These are phyloP conservation scores for Cardamine occulta DNA, from an alignment of 345 rosid genomes.

Conservation along the genomic window DNA sequence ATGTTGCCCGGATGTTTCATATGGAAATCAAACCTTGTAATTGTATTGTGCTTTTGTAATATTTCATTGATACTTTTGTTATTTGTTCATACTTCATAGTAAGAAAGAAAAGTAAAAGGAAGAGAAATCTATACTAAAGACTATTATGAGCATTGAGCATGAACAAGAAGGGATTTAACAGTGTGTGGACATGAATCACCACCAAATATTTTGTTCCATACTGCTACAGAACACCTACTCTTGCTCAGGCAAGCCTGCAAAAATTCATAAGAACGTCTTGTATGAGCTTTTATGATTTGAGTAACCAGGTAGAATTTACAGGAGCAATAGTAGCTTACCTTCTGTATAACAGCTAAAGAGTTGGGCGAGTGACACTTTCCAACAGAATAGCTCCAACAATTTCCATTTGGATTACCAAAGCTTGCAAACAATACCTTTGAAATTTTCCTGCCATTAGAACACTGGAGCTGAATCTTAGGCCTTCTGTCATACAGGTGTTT, in stretches of 20 bases:
- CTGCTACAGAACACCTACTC: conserved; percentile 51
- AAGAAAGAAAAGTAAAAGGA: not conserved
- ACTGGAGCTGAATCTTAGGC: conserved; percentile 48
- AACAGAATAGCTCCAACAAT: conserved; percentile 48
- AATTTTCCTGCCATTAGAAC: conserved; percentile 46
- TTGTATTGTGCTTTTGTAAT: conserved; percentile 15
- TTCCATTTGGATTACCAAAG: conserved; percentile 61
- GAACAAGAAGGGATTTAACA: conserved; percentile 59
- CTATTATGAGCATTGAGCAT: conserved; percentile 55
- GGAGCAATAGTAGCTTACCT: conserved; percentile 46
- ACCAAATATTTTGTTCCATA: conserved; percentile 48
- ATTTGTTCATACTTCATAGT: conserved; percentile 9
- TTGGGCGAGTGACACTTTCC: conserved; percentile 57
- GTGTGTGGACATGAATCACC: conserved; percentile 59
- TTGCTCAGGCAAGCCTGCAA: conserved; percentile 63
- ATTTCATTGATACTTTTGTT: conserved; percentile 24
- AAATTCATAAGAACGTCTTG: not conserved
- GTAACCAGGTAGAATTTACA: not conserved
- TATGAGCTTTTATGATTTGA: conserved; percentile 3
- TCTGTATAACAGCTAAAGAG: conserved; percentile 48
- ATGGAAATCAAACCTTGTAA: conserved; percentile 16
- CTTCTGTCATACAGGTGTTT: conserved; percentile 33
- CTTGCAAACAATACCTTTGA: conserved; percentile 56
- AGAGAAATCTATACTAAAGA: conserved; percentile 8
- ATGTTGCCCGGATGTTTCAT: not conserved